Evolutionary conservation across 192 early-diverging fungal genomes (phyloP).

Genomic region (Coemansia sp.): DNA sequence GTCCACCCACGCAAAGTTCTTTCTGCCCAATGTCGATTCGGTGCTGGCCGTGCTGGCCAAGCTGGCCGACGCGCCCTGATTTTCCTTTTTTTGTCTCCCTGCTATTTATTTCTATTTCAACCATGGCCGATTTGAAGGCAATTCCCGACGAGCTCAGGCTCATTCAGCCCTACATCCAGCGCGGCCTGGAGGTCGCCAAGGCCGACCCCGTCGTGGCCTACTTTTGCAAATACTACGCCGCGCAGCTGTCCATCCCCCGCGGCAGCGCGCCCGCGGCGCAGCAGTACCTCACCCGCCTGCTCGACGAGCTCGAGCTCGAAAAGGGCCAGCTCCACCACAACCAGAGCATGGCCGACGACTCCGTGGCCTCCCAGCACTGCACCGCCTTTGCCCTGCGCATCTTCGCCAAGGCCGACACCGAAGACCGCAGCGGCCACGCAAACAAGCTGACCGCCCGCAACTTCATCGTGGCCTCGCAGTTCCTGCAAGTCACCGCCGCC

Average conservation of each 20-base stretch:
- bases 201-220: conserved; percentile 90
- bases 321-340: conserved; percentile 61
- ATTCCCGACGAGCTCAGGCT: conserved; percentile 63
- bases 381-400: conserved; percentile 88
- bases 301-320: conserved; percentile 80
- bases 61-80: conserved; percentile 1
- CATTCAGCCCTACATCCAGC: conserved; percentile 76
- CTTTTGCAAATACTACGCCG: conserved; percentile 88
- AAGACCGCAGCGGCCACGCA: conserved; percentile 77
- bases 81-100: conserved; percentile 4
- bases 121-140: conserved; percentile 14
- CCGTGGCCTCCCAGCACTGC: conserved; percentile 72
- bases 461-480: conserved; percentile 85
- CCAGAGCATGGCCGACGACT: conserved; percentile 72
- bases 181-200: conserved; percentile 69
- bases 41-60: conserved; percentile 34
- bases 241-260: conserved; percentile 66
- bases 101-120: conserved; percentile 1
- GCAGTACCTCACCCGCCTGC: conserved; percentile 59
- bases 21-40: conserved; percentile 66
- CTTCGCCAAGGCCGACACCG: conserved; percentile 86
- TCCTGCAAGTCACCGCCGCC: conserved; percentile 78
- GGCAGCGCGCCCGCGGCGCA: conserved; percentile 54
- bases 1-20: conserved; percentile 87
- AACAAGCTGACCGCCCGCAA: conserved; percentile 83